Evolutionary conservation across 2,329 filamentous ascomycete species (phyloP), one percentile per base, ranked within the genome.

Genomic region (Nemania abortiva): DNA sequence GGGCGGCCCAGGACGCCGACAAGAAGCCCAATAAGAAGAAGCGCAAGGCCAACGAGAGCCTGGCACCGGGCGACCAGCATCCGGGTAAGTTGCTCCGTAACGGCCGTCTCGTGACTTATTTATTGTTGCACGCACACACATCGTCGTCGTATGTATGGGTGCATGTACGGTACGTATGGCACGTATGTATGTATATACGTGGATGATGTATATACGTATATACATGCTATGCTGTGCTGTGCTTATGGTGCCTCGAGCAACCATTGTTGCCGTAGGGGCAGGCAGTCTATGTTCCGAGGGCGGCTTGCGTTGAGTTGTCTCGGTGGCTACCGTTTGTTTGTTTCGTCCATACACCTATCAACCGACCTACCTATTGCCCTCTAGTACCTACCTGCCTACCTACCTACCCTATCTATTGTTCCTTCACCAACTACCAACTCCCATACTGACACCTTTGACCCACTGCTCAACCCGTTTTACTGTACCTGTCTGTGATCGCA

Each of bases 1-100:
- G 84, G 78, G 78, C 84, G 11, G 58, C 65, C 79, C 76, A 79
- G 70, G 77, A 84, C 62, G 85, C 80, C 31, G 86, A 88, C 53
- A 84, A 84, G 69, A 88, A 88, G 75, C 82, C 84, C 27, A 94
- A 95, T 79, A 86, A 91, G 72, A 94, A 93, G 85, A 94, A 93
- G 83, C 90, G 92, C 78, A 94, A 94, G 81, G 92, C 91, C 27
- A 84, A 88, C 7, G 89, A 90, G 66, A 84, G 80, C 63, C 82
- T 87, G 37, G 84, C 84, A 67, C 85, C 88, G 9, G 88, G 87
- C 68, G 89, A 92, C 70, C 79, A 73, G 5, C 76, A 76, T 61
- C 73, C 63, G 29, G 77, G 78, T 79, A 67, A 73, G 77, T 74
- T 9, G 18, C 37, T 31, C n/a, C 45, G 20, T 29, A 47, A 13